Conservation (phyloP, 169 alveolate species). For the Eimeria sp. region DNA sequence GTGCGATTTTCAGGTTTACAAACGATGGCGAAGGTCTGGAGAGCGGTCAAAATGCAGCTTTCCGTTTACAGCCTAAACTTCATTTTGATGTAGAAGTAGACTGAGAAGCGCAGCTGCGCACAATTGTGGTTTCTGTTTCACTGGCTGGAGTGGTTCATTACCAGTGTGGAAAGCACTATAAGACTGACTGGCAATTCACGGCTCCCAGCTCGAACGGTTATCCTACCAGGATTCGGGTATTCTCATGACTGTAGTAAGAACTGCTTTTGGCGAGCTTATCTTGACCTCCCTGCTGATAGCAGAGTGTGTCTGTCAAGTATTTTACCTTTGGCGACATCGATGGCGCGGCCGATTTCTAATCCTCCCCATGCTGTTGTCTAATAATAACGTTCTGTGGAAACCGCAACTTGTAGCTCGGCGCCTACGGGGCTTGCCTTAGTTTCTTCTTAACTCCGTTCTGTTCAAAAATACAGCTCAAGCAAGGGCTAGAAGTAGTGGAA, state of each 20-base stretch:
- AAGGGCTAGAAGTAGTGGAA: background rate
- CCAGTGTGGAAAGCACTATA: background rate
- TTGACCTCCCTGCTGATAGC: background rate
- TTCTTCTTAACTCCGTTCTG: background rate
- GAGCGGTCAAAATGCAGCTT: slow-evolving; percentile 9
- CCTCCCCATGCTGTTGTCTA: background rate
- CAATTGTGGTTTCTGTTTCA: background rate
- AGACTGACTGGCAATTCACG: background rate
- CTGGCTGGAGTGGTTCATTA: background rate
- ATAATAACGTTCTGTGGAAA: background rate
- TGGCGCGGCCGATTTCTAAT: background rate
- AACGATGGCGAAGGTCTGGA: slow-evolving; percentile 57
- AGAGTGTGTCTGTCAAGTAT: background rate
- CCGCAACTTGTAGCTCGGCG: background rate
- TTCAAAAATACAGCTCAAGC: background rate
- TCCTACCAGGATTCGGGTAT: background rate
- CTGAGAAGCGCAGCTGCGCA: background rate
- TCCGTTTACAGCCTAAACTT: slow-evolving; percentile 73
- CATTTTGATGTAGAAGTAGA: slow-evolving; percentile 69
- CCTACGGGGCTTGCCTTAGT: background rate
- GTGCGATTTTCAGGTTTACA: slow-evolving; percentile 29
- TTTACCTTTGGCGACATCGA: background rate
- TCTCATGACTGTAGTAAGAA: background rate
- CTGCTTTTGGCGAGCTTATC: background rate
- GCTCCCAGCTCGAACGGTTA: background rate